Evolutionary conservation across 2,329 filamentous ascomycete species (phyloP).

Genomic region (Pseudogymnoascus sp.): DNA sequence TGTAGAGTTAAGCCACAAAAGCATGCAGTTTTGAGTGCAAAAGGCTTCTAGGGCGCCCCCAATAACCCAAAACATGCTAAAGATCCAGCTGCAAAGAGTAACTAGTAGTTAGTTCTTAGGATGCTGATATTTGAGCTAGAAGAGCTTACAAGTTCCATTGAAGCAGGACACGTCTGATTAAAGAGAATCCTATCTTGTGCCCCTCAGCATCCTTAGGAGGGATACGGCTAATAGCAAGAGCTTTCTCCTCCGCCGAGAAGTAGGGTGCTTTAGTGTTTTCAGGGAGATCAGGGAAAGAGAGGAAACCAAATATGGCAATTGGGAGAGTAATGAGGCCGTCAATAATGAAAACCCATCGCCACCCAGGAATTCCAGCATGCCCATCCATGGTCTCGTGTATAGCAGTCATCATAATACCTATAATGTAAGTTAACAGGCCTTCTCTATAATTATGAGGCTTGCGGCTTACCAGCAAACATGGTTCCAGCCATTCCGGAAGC

Average conservation of each 20-base stretch:
- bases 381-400: slow-evolving; percentile 29
- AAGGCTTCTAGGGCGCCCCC: slow-evolving; percentile 67
- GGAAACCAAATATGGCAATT: slow-evolving; percentile 47
- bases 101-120: no score
- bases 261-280: slow-evolving; percentile 36
- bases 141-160: slow-evolving; percentile 58
- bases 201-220: slow-evolving; percentile 36
- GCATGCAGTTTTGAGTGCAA: slow-evolving; percentile 53
- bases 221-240: slow-evolving; percentile 37
- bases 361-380: slow-evolving; percentile 39
- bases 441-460: slow-evolving; percentile 35
- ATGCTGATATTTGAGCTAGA: no score
- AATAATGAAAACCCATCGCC: slow-evolving; percentile 48
- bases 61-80: slow-evolving; percentile 60
- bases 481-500: slow-evolving; percentile 52
- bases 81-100: slow-evolving; percentile 24
- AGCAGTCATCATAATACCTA: slow-evolving; percentile 10
- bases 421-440: slow-evolving; percentile 33
- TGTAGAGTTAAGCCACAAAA: slow-evolving; percentile 43
- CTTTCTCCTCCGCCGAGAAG: slow-evolving; percentile 33
- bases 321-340: slow-evolving; percentile 51
- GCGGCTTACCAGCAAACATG: slow-evolving; percentile 57
- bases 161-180: slow-evolving; percentile 47
- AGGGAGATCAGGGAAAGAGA: slow-evolving; percentile 40
- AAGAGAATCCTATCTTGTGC: slow-evolving; percentile 40